These are phyloP conservation scores for Pleurotus ostreatus DNA, from an alignment of 768 basidiomycete genomes.

Conservation along the genomic window DNA sequence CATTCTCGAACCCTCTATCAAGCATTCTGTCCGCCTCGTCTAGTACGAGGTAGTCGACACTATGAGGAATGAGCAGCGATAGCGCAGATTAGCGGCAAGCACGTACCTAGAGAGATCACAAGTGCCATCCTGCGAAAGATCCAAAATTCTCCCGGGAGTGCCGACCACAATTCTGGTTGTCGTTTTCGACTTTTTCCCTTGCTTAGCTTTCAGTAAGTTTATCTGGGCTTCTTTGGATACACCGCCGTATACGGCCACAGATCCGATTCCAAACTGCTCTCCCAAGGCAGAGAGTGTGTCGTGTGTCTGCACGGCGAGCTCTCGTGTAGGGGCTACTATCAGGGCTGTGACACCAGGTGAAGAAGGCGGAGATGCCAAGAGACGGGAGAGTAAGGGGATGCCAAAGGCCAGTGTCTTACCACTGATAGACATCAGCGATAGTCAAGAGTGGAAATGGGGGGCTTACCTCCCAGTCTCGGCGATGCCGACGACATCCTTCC, in stretches of 20 bases:
- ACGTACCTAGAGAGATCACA: conserved; percentile 77
- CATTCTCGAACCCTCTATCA: conserved; percentile 98
- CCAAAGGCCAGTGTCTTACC: conserved; percentile 98
- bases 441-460: neutral
- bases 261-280: conserved; percentile 66
- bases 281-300: conserved; percentile 75
- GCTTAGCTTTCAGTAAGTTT: conserved; percentile 54
- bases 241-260: conserved; percentile 93
- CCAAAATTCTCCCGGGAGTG: conserved; percentile 90
- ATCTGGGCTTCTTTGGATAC: conserved; percentile 86
- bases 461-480: conserved; percentile 89
- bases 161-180: conserved; percentile 83
- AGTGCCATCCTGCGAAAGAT: conserved; percentile 83
- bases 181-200: conserved; percentile 24
- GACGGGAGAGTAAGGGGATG: conserved; percentile 76
- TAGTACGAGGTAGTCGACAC: conserved; percentile 87
- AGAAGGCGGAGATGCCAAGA: conserved; percentile 39
- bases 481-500: conserved; percentile 89
- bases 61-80: conserved; percentile 22
- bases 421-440: conserved; percentile 30
- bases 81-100: neutral
- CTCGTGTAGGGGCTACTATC: conserved; percentile 91
- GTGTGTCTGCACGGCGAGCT: conserved; percentile 94
- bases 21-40: conserved; percentile 99
- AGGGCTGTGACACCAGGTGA: conserved; percentile 53